Evolutionary conservation across 2,329 filamentous ascomycete species (phyloP), one percentile per base, ranked within the genome.

Genomic region (Thielaviopsis populi): DNA sequence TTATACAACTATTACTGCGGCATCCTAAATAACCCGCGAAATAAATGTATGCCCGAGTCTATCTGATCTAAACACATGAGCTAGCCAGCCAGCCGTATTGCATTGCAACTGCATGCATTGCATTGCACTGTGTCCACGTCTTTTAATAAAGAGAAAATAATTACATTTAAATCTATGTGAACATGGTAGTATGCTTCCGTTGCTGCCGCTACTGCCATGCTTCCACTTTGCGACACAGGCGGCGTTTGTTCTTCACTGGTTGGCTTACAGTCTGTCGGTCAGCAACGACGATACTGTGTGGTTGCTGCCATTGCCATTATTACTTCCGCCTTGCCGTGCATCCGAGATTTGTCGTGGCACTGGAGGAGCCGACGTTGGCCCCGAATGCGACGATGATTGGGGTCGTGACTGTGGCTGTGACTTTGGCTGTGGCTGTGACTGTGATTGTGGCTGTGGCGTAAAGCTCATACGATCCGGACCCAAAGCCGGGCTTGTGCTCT

Each of bases 231-330:
- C 30, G 30, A 7, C 30, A 50, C 10, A 50, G 10, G n/a, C 15
- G 46, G 19, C 46, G 22, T 2, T 33, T 7, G 30, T 27, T 22
- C 13, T 24, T 50, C 46, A 58, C 59, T 70, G 24, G 71, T 71
- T 22, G 72, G 72, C 48, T 77, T 56, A 27, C 10, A 56, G 53
- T 13, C 53, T 73, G 40, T 76, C 75, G 13, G 76, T 74, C 62
- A 78, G 68, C 60, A 78, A 65, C 5, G 76, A 78, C 24, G 76
- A 78, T 59, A 78, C 75, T 15, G 76, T 73, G 66, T 78, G 76
- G 54, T 62, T 67, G 63, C 62, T 67, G 63, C 65, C 58, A 61
- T 62, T 67, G 54, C 63, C 41, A 48, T 48, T 37, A n/a, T 48
- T 46, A 48, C 59, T 61, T 46, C 59, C 41, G 48, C 41, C 59